Percentiles rank a stretch among this genome's conserved stretches.
phyloP scores from a whole-genome alignment of 2,329 filamentous ascomycete genomes.

The Colletotrichum sp. region DNA sequence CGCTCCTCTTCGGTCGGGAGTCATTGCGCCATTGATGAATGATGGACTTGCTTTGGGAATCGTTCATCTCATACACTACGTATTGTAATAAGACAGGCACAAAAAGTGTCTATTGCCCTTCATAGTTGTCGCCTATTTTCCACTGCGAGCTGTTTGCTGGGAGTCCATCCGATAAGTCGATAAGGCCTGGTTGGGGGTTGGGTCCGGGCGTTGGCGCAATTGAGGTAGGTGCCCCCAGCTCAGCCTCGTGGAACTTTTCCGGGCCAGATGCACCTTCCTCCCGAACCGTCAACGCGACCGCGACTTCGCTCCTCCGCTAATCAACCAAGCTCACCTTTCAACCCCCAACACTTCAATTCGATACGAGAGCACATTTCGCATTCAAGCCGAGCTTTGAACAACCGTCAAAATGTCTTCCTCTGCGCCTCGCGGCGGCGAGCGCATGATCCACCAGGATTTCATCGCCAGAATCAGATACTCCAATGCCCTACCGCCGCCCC shows the following conservation, averaged over 20 bases:
- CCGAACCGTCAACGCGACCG: conserved; percentile 10
- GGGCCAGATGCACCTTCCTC: conserved; percentile 8
- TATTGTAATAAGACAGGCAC: conserved; percentile 16
- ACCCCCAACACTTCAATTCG: neutral
- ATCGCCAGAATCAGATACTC: conserved; percentile 95
- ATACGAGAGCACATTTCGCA: neutral
- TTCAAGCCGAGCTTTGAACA: neutral
- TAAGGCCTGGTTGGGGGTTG: neutral
- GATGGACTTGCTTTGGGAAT: conserved; percentile 13
- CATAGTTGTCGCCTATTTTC: neutral
- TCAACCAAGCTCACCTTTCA: neutral
- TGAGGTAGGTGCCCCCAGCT: neutral
- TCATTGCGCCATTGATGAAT: conserved; percentile 11
- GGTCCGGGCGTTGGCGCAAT: conserved; percentile 10
- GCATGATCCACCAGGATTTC: conserved; percentile 88
- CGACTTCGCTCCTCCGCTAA: neutral
- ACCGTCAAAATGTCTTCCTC: conserved; percentile 35
- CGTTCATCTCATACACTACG: conserved; percentile 16
- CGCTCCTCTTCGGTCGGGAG: conserved; percentile 5
- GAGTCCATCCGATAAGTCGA: conserved; percentile 10
- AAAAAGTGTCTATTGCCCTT: neutral
- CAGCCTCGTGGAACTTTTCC: conserved; percentile 24
- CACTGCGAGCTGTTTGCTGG: neutral
- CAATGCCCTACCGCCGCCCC: conserved; percentile 93
- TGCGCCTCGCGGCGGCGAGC: conserved; percentile 52